These are phyloP conservation scores for Carex myosuroides DNA, from an alignment of 176 grass and related monocot species.

Conservation along the genomic window DNA sequence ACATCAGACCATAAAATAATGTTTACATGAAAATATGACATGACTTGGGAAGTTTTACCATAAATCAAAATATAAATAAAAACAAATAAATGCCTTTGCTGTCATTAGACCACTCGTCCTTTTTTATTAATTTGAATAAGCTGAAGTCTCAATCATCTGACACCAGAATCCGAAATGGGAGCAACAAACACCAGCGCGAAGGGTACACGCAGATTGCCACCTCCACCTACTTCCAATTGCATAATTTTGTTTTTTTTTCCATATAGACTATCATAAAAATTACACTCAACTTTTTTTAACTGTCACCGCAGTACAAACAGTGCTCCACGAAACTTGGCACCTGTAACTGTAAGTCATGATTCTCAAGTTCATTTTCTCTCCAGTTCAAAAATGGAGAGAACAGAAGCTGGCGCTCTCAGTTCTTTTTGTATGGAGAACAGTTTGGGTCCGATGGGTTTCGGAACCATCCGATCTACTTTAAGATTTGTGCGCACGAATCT, in stretches of 20 bases:
- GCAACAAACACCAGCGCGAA: background rate
- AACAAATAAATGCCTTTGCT: background rate
- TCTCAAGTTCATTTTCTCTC: background rate
- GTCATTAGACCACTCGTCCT: background rate
- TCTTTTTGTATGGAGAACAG: no score
- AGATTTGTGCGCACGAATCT: no score
- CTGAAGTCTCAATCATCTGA: conserved; percentile 15
- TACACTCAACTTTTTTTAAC: background rate
- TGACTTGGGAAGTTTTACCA: background rate
- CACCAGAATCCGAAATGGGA: background rate
- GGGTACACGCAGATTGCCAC: conserved; percentile 16
- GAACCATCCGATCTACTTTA: no score
- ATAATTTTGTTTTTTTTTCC: background rate
- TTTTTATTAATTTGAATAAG: background rate
- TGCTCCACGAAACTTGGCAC: background rate
- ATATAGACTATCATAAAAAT: background rate
- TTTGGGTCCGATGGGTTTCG: no score
- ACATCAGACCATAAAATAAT: background rate
- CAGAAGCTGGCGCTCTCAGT: no score
- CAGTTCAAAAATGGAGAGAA: background rate
- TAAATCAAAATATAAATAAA: background rate
- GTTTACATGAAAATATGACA: background rate
- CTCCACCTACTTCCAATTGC: background rate
- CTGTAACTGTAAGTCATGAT: background rate
- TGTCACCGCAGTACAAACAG: background rate